phyloP scores from a whole-genome alignment of 1,284 basidiomycete genomes.

The Psilocybe mexicana region DNA sequence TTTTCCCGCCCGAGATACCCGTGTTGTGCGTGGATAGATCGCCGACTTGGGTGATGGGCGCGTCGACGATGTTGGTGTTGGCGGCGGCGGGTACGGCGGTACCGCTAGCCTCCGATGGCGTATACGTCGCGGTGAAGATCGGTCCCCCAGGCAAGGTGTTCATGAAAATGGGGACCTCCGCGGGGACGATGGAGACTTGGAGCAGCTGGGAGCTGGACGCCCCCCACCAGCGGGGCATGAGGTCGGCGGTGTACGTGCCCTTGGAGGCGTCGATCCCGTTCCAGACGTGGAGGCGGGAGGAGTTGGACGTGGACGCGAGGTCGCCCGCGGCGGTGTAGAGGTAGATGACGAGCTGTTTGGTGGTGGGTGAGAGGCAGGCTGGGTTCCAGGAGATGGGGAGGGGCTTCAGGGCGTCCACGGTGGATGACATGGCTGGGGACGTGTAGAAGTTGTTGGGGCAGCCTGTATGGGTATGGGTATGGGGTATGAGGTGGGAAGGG shows the following conservation, averaged over 20 bases:
- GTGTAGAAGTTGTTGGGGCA: slow-evolving; percentile 65
- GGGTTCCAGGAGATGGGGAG: slow-evolving; percentile 77
- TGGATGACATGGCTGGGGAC: slow-evolving; percentile 54
- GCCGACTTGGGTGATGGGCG: slow-evolving; percentile 38
- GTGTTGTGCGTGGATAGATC: slow-evolving; percentile 34
- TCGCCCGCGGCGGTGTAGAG: slow-evolving; percentile 58
- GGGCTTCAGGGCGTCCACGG: slow-evolving; percentile 53
- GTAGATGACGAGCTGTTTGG: slow-evolving; percentile 67
- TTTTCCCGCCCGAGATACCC: slow-evolving; percentile 53
- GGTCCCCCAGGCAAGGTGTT: slow-evolving; percentile 68
- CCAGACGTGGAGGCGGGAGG: slow-evolving; percentile 64
- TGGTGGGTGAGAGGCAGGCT: slow-evolving; percentile 47
- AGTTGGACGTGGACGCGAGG: slow-evolving; percentile 16
- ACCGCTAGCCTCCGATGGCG: slow-evolving; percentile 42
- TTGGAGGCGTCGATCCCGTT: slow-evolving; percentile 52
- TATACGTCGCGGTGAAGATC: slow-evolving; percentile 68
- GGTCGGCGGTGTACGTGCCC: slow-evolving; percentile 54
- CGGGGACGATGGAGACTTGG: slow-evolving; percentile 67
- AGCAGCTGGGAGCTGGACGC: slow-evolving; percentile 53
- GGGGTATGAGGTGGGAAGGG: not conserved
- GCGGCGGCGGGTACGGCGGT: slow-evolving; percentile 37
- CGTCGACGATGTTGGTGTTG: slow-evolving; percentile 34
- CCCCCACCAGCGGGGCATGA: slow-evolving; percentile 83
- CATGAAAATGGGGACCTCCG: slow-evolving; percentile 56
- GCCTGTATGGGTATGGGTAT: slow-evolving; percentile 33